Evolutionary conservation across 73 alveolate genomes (phyloP).

Genomic region (Breviolum minutum): DNA sequence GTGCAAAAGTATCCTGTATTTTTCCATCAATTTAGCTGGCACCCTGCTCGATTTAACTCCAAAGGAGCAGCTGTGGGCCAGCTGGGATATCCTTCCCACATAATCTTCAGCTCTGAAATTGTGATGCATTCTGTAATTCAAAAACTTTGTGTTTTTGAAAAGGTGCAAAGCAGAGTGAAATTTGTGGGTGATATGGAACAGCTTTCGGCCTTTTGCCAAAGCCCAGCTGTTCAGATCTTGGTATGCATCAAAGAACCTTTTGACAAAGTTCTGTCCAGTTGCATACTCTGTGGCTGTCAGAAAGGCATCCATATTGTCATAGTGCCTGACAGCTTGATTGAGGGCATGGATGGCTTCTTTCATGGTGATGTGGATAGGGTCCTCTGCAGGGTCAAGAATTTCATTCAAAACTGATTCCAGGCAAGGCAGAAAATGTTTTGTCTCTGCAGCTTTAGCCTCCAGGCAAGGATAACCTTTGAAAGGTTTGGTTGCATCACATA

Average conservation of each 20-base stretch:
- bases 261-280: not conserved
- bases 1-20: too few species aligned
- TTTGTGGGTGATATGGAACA: conserved; percentile 13
- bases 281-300: not conserved
- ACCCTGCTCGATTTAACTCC: too few species aligned
- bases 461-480: conserved; percentile 7
- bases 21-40: too few species aligned
- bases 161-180: not conserved
- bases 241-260: not conserved
- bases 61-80: conserved; percentile 10
- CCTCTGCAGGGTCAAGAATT: not conserved
- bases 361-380: not conserved
- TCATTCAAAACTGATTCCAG: not conserved
- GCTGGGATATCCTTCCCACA: not conserved
- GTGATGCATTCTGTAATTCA: conserved; percentile 1
- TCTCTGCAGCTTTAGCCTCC: conserved; percentile 20
- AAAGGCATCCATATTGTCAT: not conserved
- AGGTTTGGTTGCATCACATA: not conserved
- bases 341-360: not conserved
- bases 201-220: not conserved
- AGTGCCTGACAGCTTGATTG: not conserved
- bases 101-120: conserved; percentile 1
- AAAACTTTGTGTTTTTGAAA: not conserved
- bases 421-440: not conserved
- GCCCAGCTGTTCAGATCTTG: conserved; percentile 8